Percentiles rank a stretch among this genome's conserved stretches.
phyloP scores from a whole-genome alignment of 495 filamentous ascomycete genomes.

The Hypoxylon rickii region DNA sequence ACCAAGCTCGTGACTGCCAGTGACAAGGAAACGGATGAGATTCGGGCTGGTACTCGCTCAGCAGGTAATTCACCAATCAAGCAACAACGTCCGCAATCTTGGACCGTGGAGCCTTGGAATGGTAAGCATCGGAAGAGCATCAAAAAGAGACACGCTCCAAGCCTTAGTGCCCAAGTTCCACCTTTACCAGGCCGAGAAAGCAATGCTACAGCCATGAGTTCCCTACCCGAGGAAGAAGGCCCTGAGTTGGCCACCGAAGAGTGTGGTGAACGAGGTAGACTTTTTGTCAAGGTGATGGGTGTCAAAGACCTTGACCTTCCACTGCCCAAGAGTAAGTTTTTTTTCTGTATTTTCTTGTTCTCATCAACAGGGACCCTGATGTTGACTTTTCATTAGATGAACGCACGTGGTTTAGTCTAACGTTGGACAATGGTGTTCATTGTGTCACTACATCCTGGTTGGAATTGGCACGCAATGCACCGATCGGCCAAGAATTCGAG shows the following conservation, averaged over 20 bases:
- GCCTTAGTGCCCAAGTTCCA: conserved; percentile 64
- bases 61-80: conserved; percentile 76
- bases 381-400: conserved; percentile 64
- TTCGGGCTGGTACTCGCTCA: conserved; percentile 59
- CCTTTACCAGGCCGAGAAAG: conserved; percentile 89
- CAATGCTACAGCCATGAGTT: conserved; percentile 65
- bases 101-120: conserved; percentile 98
- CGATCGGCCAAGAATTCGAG: conserved; percentile 98
- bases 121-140: conserved; percentile 69
- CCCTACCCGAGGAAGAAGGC: conserved; percentile 60
- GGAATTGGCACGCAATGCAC: conserved; percentile 88
- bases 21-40: conserved; percentile 60
- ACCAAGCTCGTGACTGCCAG: conserved; percentile 95
- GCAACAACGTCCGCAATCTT: conserved; percentile 71
- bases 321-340: conserved; percentile 77
- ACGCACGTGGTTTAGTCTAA: conserved; percentile 88
- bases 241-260: conserved; percentile 66
- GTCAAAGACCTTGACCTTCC: conserved; percentile 94
- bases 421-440: conserved; percentile 94
- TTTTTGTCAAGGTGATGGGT: conserved; percentile 97
- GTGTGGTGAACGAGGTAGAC: conserved; percentile 82
- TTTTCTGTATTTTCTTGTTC: conserved; percentile 8
- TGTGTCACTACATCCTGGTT: conserved; percentile 97
- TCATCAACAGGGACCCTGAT: no score
- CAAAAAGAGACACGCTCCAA: conserved; percentile 57